Evolutionary conservation across 1,139 yeast genomes (phyloP).

Genomic region (Pichia sp.): DNA sequence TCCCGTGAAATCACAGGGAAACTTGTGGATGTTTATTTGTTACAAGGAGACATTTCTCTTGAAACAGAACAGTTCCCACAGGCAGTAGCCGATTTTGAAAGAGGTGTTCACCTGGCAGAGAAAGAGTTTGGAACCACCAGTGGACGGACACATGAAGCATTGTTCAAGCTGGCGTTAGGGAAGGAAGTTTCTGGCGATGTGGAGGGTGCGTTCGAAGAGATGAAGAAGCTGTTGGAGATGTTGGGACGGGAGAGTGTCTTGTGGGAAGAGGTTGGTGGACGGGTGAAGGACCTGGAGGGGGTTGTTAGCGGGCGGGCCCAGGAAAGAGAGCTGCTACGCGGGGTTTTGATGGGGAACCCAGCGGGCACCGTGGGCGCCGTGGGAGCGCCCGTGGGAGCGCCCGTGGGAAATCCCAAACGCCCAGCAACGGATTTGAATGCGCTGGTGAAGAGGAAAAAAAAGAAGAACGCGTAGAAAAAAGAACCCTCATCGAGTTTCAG

Average conservation of each 20-base stretch:
- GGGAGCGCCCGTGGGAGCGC: too few relatives aligned
- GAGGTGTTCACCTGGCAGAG: not conserved
- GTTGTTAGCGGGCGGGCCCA: not conserved
- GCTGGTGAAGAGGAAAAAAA: slow-evolving; percentile 43
- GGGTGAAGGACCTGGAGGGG: slow-evolving; percentile 45
- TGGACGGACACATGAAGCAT: slow-evolving; percentile 67
- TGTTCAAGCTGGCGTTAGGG: slow-evolving; percentile 76
- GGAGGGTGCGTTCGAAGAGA: slow-evolving; percentile 53
- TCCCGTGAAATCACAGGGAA: not conserved
- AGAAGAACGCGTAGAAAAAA: not conserved
- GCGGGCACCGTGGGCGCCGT: not conserved
- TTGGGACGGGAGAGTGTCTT: slow-evolving; percentile 46
- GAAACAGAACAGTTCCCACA: slow-evolving; percentile 81
- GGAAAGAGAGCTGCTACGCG: not conserved
- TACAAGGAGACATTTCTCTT: slow-evolving; percentile 82
- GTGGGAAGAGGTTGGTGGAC: slow-evolving; percentile 43
- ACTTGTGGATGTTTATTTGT: slow-evolving; percentile 69
- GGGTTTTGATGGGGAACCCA: not conserved
- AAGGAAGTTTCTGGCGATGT: slow-evolving; percentile 59
- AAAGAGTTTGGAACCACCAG: slow-evolving; percentile 21
- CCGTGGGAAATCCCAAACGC: slow-evolving; percentile 28
- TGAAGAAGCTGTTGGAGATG: slow-evolving; percentile 29
- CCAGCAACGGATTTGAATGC: slow-evolving; percentile 50
- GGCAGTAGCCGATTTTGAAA: slow-evolving; percentile 56
- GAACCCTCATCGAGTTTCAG: not conserved